Conservation (phyloP, 1,139 yeast genomes). For the Sugiyamaella sp. region DNA sequence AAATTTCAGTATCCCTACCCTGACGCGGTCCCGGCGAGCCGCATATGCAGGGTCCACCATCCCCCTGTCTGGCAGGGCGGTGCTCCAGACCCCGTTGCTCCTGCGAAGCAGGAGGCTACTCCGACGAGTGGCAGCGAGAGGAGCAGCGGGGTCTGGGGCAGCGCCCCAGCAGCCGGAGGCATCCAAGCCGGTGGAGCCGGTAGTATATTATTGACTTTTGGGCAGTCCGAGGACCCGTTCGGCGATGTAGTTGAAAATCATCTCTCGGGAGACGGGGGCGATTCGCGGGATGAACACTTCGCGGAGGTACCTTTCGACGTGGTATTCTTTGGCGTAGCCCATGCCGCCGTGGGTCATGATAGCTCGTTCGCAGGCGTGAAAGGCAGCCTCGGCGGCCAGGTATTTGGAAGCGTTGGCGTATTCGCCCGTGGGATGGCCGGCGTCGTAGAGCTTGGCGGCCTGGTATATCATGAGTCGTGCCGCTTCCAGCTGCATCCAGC, state of each 20-base stretch:
- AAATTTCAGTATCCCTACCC: slow-evolving; percentile 16
- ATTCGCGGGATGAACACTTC: slow-evolving; percentile 20
- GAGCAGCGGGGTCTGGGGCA: no score
- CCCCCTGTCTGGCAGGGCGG: no score
- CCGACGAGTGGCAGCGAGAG: no score
- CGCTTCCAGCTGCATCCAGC: slow-evolving; percentile 24
- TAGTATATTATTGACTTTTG: slow-evolving; percentile 10
- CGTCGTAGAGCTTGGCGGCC: slow-evolving; percentile 20
- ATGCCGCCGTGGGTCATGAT: slow-evolving; percentile 23
- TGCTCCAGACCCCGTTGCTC: no score
- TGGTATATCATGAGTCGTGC: slow-evolving; percentile 21
- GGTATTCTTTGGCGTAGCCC: slow-evolving; percentile 24
- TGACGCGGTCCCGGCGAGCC: neutral
- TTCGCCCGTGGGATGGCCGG: slow-evolving; percentile 19
- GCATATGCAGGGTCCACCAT: slow-evolving; percentile 3
- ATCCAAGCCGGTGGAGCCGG: no score
- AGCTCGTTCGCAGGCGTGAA: slow-evolving; percentile 21
- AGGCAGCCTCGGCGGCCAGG: slow-evolving; percentile 23
- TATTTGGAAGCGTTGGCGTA: slow-evolving; percentile 23
- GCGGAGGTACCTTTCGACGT: slow-evolving; percentile 21
- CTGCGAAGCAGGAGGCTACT: no score
- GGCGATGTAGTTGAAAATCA: slow-evolving; percentile 21
- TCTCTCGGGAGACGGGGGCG: slow-evolving; percentile 21
- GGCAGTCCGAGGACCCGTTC: slow-evolving; percentile 21
- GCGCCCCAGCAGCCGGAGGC: no score